Base-by-base conservation (phyloP, 805 yeast species). In the Babjeviella inositovora region DNA sequence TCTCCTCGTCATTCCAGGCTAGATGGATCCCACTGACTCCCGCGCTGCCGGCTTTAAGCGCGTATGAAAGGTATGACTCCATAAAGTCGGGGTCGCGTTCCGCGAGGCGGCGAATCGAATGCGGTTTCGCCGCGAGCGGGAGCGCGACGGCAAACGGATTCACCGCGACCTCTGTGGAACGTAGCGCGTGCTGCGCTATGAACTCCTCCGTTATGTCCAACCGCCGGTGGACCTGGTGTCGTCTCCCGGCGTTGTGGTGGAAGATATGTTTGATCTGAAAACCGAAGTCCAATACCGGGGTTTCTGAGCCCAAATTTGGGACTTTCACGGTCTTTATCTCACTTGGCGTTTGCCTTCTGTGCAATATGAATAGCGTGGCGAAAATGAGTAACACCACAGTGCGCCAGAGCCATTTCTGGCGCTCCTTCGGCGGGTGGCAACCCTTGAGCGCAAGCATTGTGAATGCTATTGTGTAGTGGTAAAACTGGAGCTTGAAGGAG, bases 61-160 rank as follows among this genome's bases (percentile, higher is more conserved):
- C 71, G 40, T 60, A 70, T 10, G 62, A 57, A 21, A 79, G 41
- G 39, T 73, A 77, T 3, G 74, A 58, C 37, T 76, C 84, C 27
- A 80, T 50, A 38, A 62, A 66, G 20, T 65, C 69, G 0, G 85
- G 85, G 21, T 53, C 44, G 11, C 75, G 43, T 18, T 60, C 44
- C 2, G 34, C 35, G 32, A 70, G 30, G 24, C 79, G 41, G 18
- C 40, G 46, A 10, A 44, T 34, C 8, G 24, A 10, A 13, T 11
- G 5, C 16, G 7, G 22, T 13, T n/a, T n/a, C n/a, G n/a, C n/a
- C n/a, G n/a, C n/a, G 7, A 10, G 22, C 7, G 7, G 22, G 7
- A 13, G 10, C 18, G 11, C 15, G 5, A 13, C 10, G 5, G 5
- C 11, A 11, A 11, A 13, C 6, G 25, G 15, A 3, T 25, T 12